These are phyloP conservation scores for Populus deltoides DNA, from an alignment of 345 rosid genomes.

Conservation along the genomic window DNA sequence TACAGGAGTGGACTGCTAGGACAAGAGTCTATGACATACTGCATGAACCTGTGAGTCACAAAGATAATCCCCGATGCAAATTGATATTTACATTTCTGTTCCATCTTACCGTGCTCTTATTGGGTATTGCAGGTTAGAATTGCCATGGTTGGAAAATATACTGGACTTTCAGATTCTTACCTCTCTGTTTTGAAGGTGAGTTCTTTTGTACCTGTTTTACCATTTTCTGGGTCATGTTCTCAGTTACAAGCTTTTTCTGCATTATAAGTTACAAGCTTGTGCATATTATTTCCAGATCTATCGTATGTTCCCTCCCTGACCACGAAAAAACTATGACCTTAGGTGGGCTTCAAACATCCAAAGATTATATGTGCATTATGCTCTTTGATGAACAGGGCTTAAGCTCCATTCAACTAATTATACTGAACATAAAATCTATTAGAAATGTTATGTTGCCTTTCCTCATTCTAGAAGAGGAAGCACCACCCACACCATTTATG, in stretches of 20 bases:
- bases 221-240: background rate
- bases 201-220: background rate
- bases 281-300: background rate
- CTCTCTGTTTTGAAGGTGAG: slow-evolving; percentile 78
- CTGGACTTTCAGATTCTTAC: slow-evolving; percentile 83
- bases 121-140: slow-evolving; percentile 65
- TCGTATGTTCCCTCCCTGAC: background rate
- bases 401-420: background rate
- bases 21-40: slow-evolving; percentile 61
- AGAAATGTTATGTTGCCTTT: background rate
- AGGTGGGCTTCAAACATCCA: background rate
- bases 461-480: background rate
- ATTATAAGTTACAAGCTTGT: background rate
- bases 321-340: background rate
- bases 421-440: background rate
- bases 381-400: background rate
- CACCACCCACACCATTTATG: background rate
- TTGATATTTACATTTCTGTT: slow-evolving; percentile 3
- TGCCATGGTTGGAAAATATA: slow-evolving; percentile 95
- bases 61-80: background rate
- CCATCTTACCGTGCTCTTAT: background rate
- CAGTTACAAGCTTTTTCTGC: background rate
- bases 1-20: slow-evolving; percentile 71
- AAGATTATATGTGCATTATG: background rate
- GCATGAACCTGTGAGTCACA: slow-evolving; percentile 60